Conservation (phyloP, 106 monocot genomes). For the Allium cepa region DNA sequence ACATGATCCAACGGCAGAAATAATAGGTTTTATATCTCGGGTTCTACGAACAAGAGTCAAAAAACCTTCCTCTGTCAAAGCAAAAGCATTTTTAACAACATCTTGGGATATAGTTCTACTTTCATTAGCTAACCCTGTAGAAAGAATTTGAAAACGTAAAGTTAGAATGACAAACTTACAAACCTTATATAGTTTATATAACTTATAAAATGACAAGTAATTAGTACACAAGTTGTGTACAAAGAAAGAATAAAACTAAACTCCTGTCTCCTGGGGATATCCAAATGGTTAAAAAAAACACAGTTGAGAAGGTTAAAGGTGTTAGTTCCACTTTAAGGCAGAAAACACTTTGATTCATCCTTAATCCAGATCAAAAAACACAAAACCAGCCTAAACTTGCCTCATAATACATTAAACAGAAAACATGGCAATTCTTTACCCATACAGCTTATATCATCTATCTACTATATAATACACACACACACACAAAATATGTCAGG, state of each 20-base stretch:
- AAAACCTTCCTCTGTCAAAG: conserved; percentile 74
- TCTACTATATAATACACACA: neutral
- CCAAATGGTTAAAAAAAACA: no score
- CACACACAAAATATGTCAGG: neutral
- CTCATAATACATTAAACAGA: neutral
- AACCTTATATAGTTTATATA: neutral
- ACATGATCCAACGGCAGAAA: conserved; percentile 71
- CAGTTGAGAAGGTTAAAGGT: no score
- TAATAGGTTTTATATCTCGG: conserved; percentile 37
- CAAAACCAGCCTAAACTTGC: neutral
- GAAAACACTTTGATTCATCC: no score
- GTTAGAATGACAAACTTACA: neutral
- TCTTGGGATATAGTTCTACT: conserved; percentile 57
- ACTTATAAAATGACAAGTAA: no score
- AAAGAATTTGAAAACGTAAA: neutral
- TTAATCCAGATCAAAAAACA: neutral
- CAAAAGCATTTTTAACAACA: conserved; percentile 56
- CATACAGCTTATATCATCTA: neutral
- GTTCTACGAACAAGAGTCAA: conserved; percentile 53
- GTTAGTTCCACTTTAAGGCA: no score
- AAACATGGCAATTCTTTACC: conserved; percentile 1
- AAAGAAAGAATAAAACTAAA: no score
- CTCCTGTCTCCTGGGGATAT: no score
- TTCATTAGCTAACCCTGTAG: conserved; percentile 51
- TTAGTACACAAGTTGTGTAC: no score